Evolutionary conservation across 371 early-diverging fungal genomes (phyloP), one percentile per base, ranked within the genome.

Genomic region (Mucor indicus): DNA sequence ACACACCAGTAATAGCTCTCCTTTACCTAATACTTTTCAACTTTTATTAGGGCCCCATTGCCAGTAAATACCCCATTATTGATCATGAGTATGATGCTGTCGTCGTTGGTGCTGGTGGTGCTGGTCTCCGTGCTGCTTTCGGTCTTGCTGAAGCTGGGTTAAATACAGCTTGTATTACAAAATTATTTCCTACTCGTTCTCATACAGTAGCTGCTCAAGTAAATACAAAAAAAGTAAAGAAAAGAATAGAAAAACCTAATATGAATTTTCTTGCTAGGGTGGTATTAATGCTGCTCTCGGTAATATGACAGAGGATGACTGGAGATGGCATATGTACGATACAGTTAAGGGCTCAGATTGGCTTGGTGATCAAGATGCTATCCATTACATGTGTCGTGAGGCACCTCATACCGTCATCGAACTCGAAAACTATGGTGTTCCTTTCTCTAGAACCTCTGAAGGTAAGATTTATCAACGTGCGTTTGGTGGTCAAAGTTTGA

Each of bases 251-350:
- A n/a, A n/a, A n/a, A n/a, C n/a, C n/a, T n/a, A n/a, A n/a, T n/a
- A n/a, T n/a, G n/a, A n/a, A n/a, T 30, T 13, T 24, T 11, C 9
- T 11, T 7, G 21, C n/a, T 55, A 83, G 85, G 97, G 97, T 56
- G 97, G 97, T 60, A 90, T 96, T 74, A 96, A 96, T 71, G 97
- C 97, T 54, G 97, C 96, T 35, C 84, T 96, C 24, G 96, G 96
- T 27, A 96, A 96, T 77, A 95, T 96, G 96, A 83, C 89, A 43
- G 91, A 94, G 77, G 96, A 96, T 68, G 97, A 96, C 79, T 95
- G 97, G 97, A 82, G 96, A 67, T 96, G 97, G 97, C 96, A 95
- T 74, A 93, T 93, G 95, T 96, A 95, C 69, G 96, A 96, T 55
- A 96, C 96, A 22, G 95, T 96, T 58, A 96, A 96, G 80, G 96